A percentile compares a stretch with the other conserved stretches of the same genome.
Evolutionary conservation across 257 asterid species (phyloP).

Genomic region (Ophiorrhiza pumila): DNA sequence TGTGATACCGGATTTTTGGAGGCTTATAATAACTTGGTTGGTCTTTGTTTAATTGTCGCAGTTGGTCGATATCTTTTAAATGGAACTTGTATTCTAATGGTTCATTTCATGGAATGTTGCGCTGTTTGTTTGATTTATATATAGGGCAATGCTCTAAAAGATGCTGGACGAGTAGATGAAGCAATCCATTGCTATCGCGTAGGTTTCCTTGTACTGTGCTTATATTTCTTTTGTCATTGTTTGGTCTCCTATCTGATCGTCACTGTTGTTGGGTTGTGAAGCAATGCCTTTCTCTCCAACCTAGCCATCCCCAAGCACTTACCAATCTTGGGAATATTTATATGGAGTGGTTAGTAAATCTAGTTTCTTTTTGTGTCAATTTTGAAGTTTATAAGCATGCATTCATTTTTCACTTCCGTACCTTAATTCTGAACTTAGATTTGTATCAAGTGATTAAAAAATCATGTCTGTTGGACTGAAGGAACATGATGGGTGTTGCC

Average conservation of each 20-base stretch:
- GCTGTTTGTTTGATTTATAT: slow-evolving; percentile 9
- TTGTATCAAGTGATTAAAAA: slow-evolving; percentile 15
- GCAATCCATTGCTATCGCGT: slow-evolving; percentile 90
- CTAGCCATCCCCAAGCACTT: slow-evolving; percentile 96
- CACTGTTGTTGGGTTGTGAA: slow-evolving; percentile 30
- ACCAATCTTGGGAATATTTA: slow-evolving; percentile 96
- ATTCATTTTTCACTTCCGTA: background rate
- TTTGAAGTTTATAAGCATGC: background rate
- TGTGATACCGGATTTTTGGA: slow-evolving; percentile 91
- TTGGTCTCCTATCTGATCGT: slow-evolving; percentile 19
- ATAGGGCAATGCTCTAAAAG: slow-evolving; percentile 97
- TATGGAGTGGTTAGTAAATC: slow-evolving; percentile 82
- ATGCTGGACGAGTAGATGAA: slow-evolving; percentile 93
- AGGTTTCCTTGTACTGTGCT: slow-evolving; percentile 26
- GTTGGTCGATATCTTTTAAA: slow-evolving; percentile 12
- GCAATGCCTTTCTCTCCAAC: slow-evolving; percentile 96
- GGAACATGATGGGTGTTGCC: slow-evolving; percentile 97
- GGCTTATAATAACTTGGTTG: slow-evolving; percentile 93
- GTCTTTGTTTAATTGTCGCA: slow-evolving; percentile 2
- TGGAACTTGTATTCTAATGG: background rate
- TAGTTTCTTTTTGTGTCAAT: background rate
- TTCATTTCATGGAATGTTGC: slow-evolving; percentile 1
- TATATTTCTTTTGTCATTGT: background rate
- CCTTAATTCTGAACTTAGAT: background rate
- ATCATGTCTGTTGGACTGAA: slow-evolving; percentile 24